These are phyloP conservation scores for Apiotrichum siamense DNA, from an alignment of 1,284 basidiomycete genomes.

Conservation along the genomic window DNA sequence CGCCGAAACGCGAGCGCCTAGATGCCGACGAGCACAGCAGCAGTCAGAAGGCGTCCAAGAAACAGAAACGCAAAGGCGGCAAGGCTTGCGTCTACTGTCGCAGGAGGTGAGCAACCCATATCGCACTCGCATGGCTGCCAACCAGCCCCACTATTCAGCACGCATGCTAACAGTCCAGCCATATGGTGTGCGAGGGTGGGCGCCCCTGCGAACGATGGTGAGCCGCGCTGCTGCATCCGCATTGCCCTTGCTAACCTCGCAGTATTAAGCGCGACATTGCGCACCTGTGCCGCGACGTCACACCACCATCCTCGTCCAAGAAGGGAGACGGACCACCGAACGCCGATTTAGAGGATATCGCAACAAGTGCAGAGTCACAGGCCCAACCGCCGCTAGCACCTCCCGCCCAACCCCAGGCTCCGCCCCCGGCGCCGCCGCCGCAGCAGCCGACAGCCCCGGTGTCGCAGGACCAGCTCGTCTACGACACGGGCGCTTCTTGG, in stretches of 20 bases:
- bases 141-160: background rate
- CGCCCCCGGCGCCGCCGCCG: background rate
- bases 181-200: slow-evolving; percentile 77
- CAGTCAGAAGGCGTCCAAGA: slow-evolving; percentile 51
- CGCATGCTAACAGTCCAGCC: slow-evolving; percentile 25
- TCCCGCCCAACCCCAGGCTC: background rate
- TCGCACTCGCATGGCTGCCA: background rate
- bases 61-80: slow-evolving; percentile 49
- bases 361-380: background rate
- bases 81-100: slow-evolving; percentile 92
- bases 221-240: slow-evolving; percentile 36
- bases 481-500: slow-evolving; percentile 24
- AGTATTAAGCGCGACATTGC: slow-evolving; percentile 89
- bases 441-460: background rate
- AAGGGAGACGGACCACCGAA: background rate
- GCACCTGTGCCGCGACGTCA: slow-evolving; percentile 82
- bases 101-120: slow-evolving; percentile 54
- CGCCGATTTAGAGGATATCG: background rate
- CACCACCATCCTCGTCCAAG: slow-evolving; percentile 49
- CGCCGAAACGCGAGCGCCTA: background rate
- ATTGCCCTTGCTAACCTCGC: slow-evolving; percentile 7
- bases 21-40: background rate
- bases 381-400: background rate
- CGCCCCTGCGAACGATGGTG: slow-evolving; percentile 85
- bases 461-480: slow-evolving; percentile 7